Evolutionary conservation across 306 rosid genomes (phyloP), one percentile per base, ranked within the genome.

Genomic region (Ormosia semicastrata): DNA sequence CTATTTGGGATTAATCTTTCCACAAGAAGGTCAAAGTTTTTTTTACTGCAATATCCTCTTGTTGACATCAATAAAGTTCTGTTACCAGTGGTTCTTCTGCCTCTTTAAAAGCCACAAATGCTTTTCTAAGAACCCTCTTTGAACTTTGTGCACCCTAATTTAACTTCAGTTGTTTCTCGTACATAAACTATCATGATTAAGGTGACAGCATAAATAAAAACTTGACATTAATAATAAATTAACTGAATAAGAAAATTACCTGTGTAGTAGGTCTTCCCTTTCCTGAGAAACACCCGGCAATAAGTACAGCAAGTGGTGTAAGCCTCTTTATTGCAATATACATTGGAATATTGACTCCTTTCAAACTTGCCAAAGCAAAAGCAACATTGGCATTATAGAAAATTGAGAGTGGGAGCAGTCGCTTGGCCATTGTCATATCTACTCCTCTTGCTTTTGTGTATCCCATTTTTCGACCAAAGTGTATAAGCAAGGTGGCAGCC

Each of bases 301-400:
- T 37, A 44, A 96, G 91, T 40, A 96, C 99, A 24, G 99, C 94
- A 65, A 96, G 99, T 0, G 98, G 99, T 32, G 99, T 96, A 85
- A 96, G 97, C 86, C 99, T 92, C 90, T 93, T 96, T 44, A 96
- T 96, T 4, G 99, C 98, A 77, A 96, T 96, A 63, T 95, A 95
- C 99, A 95, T 95, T 3, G 99, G 97, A 73, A 95, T 95, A 75
- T 96, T 93, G 44, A 96, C 96, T 80, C 99, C 99, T 88, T 93
- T 96, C 86, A 96, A 85, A 80, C 99, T 96, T 12, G 99, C 99
- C 89, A 95, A 52, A 71, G 99, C 97, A 91, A 96, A 96, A 2
- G 97, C 97, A 3, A 96, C 99, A 82, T 96, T 96, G 11, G 97
- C 99, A 80, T 96, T 96, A 56, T 96, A 96, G 88, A 93, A 96